These are phyloP conservation scores for Exserohilum turcica DNA, from an alignment of 2,329 filamentous ascomycete genomes.

Conservation along the genomic window DNA sequence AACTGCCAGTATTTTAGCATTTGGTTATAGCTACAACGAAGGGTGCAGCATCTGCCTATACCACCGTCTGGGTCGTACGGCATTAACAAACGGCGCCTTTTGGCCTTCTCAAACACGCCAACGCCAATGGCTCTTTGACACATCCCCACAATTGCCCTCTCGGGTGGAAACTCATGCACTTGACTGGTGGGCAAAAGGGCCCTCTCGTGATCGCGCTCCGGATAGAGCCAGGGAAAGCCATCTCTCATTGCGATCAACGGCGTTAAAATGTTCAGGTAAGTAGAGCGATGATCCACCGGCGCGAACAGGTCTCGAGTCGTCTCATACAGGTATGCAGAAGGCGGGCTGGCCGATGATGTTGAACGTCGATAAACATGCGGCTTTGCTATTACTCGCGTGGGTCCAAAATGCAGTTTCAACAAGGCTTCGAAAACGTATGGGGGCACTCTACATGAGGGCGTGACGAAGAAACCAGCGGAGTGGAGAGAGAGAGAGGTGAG, in stretches of 20 bases:
- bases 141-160: not conserved
- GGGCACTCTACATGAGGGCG: not conserved
- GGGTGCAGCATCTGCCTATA: too few relatives aligned
- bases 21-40: not conserved
- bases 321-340: too few relatives aligned
- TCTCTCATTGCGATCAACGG: constrained; percentile 2
- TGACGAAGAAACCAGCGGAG: not conserved
- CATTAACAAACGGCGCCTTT: not conserved
- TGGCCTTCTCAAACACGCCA: not conserved
- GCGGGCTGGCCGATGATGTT: not conserved
- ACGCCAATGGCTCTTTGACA: not conserved
- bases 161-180: not conserved
- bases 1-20: not conserved
- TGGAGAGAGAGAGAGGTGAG: not conserved
- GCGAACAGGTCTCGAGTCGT: not conserved
- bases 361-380: not conserved
- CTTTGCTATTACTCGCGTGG: not conserved
- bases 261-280: not conserved
- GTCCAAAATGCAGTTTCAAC: not conserved
- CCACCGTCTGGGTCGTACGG: not conserved
- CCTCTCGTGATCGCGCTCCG: not conserved
- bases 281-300: not conserved
- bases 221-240: not conserved
- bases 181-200: constrained; percentile 2
- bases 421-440: not conserved